Base-by-base conservation (phyloP, 495 filamentous ascomycete species). In the Aspergillus ostianus region DNA sequence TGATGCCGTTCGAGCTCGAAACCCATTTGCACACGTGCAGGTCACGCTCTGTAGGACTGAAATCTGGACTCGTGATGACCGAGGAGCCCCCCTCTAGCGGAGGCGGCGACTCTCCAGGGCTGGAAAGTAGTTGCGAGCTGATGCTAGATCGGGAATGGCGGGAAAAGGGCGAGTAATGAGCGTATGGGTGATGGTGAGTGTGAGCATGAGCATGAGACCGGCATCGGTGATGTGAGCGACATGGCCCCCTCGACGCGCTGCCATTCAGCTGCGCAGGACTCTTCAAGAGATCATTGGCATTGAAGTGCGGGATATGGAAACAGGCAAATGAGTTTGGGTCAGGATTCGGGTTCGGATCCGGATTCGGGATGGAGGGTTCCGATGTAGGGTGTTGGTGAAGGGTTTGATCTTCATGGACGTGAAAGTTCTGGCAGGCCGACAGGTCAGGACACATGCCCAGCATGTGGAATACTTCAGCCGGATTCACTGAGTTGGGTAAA, bases 41-140 rank as follows among this genome's bases (percentile, higher is more conserved):
- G 5, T 75, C 71, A 17, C 44, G 64, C n/a, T 79, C 75, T 6
- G 70, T 65, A 0, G 72, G 58, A 13, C 69, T 65, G 44, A 73
- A 73, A 21, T 74, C 71, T 7, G 77, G 76, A 15, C 73, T 79
- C 4, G 76, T 78, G 55, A 78, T 58, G 19, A 74, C 66, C 1
- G 77, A 77, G 13, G 77, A 52, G 20, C 72, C 72, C 8, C 71
- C 68, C 12, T 80, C 77, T 19, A 80, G 62, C 12, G 77, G 75
- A n/a, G 77, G 77, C 29, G 77, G 73, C 0, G 73, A 79, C 29
- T 77, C 76, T 26, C 70, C 70, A 1, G 76, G 72, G 53, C 74
- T 79, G 13, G 75, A 73, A 9, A 73, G 47, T 36, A 77, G 52
- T 19, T 76, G 76, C 2, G 77, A 79, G 56, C 76, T 80, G 20